Conservation (phyloP, 2,329 filamentous ascomycete species). For the Fusarium temperatum region DNA sequence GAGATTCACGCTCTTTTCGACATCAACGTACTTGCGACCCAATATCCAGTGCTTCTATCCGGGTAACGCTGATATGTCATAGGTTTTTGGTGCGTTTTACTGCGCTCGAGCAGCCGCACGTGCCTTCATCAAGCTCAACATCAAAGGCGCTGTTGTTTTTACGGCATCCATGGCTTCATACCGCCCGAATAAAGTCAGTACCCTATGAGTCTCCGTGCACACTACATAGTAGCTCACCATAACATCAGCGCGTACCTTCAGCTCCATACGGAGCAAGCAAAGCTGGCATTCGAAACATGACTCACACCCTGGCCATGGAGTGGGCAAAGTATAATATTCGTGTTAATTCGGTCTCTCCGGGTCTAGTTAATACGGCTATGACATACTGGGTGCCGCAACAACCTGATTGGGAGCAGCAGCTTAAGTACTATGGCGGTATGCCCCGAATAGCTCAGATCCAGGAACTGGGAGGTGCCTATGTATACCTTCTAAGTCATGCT, state of each 20-base stretch:
- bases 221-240: not conserved
- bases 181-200: not conserved
- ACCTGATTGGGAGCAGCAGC: not conserved
- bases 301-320: not conserved
- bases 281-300: not conserved
- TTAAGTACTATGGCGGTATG: not conserved
- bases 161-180: not conserved
- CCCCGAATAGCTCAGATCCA: not conserved
- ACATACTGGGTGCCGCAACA: not conserved
- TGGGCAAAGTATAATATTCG: not conserved
- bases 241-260: not conserved
- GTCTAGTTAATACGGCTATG: not conserved
- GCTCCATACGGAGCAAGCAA: not conserved
- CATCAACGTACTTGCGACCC: no score
- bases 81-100: no score
- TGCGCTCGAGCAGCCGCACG: no score
- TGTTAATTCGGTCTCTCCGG: not conserved
- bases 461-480: not conserved
- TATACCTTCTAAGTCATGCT: not conserved
- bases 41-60: no score
- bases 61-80: no score
- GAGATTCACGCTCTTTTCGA: no score
- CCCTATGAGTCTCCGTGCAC: fast-evolving
- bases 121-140: no score
- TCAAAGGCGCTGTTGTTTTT: no score